Conservation (phyloP, 1,284 basidiomycete genomes). For the Lentinus polychrous region DNA sequence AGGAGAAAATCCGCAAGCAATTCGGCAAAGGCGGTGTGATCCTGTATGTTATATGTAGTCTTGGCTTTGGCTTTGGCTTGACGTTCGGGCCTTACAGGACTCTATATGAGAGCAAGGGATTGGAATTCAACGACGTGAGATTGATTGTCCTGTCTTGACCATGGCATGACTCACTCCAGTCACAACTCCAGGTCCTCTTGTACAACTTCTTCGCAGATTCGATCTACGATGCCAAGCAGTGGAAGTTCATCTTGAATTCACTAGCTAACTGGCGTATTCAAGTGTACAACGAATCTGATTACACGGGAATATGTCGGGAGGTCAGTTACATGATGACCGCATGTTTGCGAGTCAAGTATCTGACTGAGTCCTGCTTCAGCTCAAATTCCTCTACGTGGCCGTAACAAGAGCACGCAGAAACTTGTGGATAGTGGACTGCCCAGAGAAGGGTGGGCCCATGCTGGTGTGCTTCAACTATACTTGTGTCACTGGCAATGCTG, state of each 20-base stretch:
- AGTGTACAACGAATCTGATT: no score
- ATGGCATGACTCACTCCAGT: neutral
- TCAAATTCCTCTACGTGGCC: slow-evolving; percentile 65
- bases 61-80: no score
- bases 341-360: no score
- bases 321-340: neutral
- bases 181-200: slow-evolving; percentile 46
- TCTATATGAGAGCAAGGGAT: slow-evolving; percentile 66
- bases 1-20: slow-evolving; percentile 35
- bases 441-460: slow-evolving; percentile 49
- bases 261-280: no score
- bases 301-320: slow-evolving; percentile 42
- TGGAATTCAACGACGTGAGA: slow-evolving; percentile 66
- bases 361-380: slow-evolving; percentile 26
- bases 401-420: slow-evolving; percentile 61
- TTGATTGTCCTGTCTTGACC: neutral
- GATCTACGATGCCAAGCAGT: slow-evolving; percentile 37
- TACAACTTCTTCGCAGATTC: slow-evolving; percentile 72
- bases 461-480: no score
- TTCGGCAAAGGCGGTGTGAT: slow-evolving; percentile 52
- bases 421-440: slow-evolving; percentile 60
- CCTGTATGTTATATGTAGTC: no score
- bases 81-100: slow-evolving; percentile 39
- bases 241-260: slow-evolving; percentile 55
- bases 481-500: no score